Conservation (phyloP, 176 grass and related monocot genomes). For the Rhynchospora pubera region DNA sequence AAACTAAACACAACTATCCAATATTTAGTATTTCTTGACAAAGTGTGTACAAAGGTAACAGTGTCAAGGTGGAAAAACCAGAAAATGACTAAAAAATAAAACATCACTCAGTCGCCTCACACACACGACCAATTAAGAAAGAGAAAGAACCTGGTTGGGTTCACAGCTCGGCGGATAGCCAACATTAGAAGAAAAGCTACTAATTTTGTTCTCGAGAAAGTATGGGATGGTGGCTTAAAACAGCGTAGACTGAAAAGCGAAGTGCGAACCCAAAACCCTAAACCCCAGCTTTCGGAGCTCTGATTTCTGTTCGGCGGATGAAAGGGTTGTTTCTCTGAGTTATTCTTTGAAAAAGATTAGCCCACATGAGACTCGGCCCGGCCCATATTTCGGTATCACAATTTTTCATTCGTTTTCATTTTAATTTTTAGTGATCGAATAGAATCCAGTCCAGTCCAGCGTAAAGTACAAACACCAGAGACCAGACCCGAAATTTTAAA, state of each 20-base stretch:
- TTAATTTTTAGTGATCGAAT: too few relatives aligned
- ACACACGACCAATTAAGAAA: neutral
- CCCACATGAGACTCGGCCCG: neutral
- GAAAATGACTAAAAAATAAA: neutral
- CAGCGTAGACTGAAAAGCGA: neutral
- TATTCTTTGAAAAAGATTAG: neutral
- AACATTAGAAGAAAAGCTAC: neutral
- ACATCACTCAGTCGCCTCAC: neutral
- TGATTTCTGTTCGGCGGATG: neutral
- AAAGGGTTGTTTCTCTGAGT: too few relatives aligned
- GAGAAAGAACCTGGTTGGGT: constrained; percentile 13
- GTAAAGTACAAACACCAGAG: too few relatives aligned
- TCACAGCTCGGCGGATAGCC: constrained; percentile 6
- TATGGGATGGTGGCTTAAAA: constrained; percentile 3
- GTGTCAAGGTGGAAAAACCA: neutral
- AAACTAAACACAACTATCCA: neutral
- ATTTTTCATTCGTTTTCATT: too few relatives aligned
- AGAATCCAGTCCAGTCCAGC: too few relatives aligned
- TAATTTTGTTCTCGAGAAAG: too few relatives aligned
- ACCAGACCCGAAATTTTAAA: too few relatives aligned
- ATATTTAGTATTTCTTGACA: neutral
- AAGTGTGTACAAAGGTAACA: neutral
- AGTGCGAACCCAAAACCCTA: constrained; percentile 16
- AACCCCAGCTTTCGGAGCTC: constrained; percentile 3
- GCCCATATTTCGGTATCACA: neutral